Evolutionary conservation across 257 asterid species (phyloP).

Genomic region (Vinca minor): DNA sequence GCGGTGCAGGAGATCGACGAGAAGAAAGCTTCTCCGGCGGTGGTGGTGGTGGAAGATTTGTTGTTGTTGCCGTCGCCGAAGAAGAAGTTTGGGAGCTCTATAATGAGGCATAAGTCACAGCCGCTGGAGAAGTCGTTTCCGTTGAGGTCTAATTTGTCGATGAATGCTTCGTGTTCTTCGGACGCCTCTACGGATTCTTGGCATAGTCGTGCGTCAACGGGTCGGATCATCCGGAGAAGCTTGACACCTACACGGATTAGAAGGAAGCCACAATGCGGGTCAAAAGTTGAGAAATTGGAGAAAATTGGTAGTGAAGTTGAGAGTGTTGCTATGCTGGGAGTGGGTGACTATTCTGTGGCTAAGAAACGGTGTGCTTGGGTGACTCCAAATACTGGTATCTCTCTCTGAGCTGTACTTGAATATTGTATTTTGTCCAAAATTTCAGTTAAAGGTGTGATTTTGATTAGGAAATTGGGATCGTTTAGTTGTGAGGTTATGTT

Average conservation of each 20-base stretch:
- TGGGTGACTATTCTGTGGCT: constrained; percentile 31
- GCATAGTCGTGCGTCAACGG: constrained; percentile 82
- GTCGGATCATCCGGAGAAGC: constrained; percentile 48
- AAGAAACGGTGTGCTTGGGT: constrained; percentile 97
- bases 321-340: constrained; percentile 21
- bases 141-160: constrained; percentile 12
- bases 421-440: not conserved
- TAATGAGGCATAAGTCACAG: constrained; percentile 42
- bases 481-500: not conserved
- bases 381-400: constrained; percentile 81
- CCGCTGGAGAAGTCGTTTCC: constrained; percentile 10
- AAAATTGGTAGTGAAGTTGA: constrained; percentile 36
- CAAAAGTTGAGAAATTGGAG: constrained; percentile 32
- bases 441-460: not conserved
- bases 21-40: constrained; percentile 41
- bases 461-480: not conserved
- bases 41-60: constrained; percentile 19
- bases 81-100: constrained; percentile 31
- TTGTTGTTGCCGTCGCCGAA: constrained; percentile 39
- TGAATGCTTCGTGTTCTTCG: constrained; percentile 73
- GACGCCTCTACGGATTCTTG: constrained; percentile 92
- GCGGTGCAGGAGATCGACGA: constrained; percentile 30
- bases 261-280: constrained; percentile 47
- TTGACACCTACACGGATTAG: constrained; percentile 23
- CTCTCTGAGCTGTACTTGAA: not conserved